phyloP scores from a whole-genome alignment of 306 rosid species.

The Begonia fuchsioides region DNA sequence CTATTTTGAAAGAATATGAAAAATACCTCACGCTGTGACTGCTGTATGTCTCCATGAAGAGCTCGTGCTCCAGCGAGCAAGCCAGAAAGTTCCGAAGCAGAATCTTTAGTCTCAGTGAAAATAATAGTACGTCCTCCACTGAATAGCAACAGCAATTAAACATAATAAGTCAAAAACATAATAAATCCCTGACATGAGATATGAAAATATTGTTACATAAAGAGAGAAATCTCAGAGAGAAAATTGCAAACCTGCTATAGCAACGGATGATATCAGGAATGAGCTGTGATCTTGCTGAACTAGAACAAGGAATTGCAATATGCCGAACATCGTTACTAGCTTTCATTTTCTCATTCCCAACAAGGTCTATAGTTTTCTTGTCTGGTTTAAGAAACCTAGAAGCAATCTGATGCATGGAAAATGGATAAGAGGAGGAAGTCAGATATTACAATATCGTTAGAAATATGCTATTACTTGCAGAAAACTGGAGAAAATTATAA shows the following conservation, averaged over 20 bases:
- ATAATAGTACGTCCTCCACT: slow-evolving; percentile 90
- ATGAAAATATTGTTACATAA: background rate
- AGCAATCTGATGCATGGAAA: slow-evolving; percentile 40
- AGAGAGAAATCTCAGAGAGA: background rate
- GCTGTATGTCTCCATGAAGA: slow-evolving; percentile 87
- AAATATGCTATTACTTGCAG: no score
- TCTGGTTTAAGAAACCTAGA: slow-evolving; percentile 48
- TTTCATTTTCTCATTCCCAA: slow-evolving; percentile 90
- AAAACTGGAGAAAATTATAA: no score
- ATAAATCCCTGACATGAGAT: background rate
- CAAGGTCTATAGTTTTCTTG: slow-evolving; percentile 82
- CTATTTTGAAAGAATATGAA: background rate
- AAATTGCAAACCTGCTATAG: slow-evolving; percentile 56
- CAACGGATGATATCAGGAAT: slow-evolving; percentile 85
- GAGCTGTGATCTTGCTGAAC: slow-evolving; percentile 51
- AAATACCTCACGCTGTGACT: slow-evolving; percentile 63
- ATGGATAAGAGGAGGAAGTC: background rate
- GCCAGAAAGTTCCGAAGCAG: slow-evolving; percentile 70
- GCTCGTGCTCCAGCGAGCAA: slow-evolving; percentile 67
- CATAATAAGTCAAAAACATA: background rate
- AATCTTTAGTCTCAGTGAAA: slow-evolving; percentile 73
- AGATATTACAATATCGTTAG: no score
- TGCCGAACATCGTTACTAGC: slow-evolving; percentile 78
- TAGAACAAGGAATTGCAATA: slow-evolving; percentile 76
- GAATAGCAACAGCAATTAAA: slow-evolving; percentile 1